Evolutionary conservation across 371 early-diverging fungal species (phyloP), one percentile per base, ranked within the genome.

Genomic region (Mortierella sp.): DNA sequence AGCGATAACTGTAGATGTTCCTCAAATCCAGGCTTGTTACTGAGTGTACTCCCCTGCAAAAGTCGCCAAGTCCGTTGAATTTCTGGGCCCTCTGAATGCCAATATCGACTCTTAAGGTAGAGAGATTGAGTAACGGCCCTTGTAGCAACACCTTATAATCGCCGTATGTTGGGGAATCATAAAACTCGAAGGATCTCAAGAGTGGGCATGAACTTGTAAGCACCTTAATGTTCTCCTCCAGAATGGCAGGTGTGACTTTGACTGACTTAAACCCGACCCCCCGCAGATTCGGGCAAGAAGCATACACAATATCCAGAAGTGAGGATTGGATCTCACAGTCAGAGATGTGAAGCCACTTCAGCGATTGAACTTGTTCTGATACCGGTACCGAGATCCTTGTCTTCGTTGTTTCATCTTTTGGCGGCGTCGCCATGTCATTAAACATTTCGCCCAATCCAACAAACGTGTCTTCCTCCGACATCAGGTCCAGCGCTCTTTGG

Each of bases 281-380:
- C 1, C 70, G 70, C 16, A 69, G 47, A 38, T 69, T 69, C 6
- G 70, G 63, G 19, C 55, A 69, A 1, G 43, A 63, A 8, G 19
- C 11, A 28, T 40, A 63, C 24, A 57, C 47, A 8, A 33, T 22
- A 6, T 69, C 58, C 47, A 69, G 33, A 8, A 21, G 36, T 3
- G 55, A 45, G 32, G 38, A 22, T 24, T 61, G 11, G 15, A 57
- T 7, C 9, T 62, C 45, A 11, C 55, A 57, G n/a, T 32, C 24
- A 11, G 24, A 55, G n/a, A 69, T 16, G 11, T 43, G 4, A n/a
- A 69, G 58, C 55, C 21, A 60, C 36, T 24, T 62, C 3, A 69
- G 41, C 10, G 70, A 50, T 43, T 16, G 32, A 24, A 53, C 43
- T 11, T 65, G 53, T 28, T 55, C 65, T 6, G 32, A 28, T 38